Evolutionary conservation across 2,329 filamentous ascomycete genomes (phyloP).

Genomic region (Colletotrichum sp.): DNA sequence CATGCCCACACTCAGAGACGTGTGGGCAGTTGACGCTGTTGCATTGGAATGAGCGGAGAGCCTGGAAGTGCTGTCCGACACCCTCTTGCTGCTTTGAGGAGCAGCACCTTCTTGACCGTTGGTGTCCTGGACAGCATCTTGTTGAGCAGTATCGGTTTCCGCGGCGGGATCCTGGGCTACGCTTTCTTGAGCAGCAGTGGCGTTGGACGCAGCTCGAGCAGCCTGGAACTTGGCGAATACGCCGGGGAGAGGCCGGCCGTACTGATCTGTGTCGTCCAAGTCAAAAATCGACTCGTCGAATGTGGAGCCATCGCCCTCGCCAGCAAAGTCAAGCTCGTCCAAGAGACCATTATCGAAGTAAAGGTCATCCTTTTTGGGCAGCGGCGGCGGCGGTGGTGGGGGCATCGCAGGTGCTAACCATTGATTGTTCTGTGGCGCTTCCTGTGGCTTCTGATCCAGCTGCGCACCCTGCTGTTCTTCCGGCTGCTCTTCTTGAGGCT

Average conservation of each 20-base stretch:
- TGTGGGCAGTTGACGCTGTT: slow-evolving; percentile 57
- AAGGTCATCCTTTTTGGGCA: slow-evolving; percentile 56
- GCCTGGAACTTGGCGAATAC: slow-evolving; percentile 61
- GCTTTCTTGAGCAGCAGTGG: background rate
- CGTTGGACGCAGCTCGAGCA: slow-evolving; percentile 38
- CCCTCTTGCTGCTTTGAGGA: slow-evolving; percentile 40
- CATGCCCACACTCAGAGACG: slow-evolving; percentile 46
- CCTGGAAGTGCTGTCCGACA: slow-evolving; percentile 52
- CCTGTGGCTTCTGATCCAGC: background rate
- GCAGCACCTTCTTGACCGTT: slow-evolving; percentile 38
- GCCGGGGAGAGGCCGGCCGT: slow-evolving; percentile 64
- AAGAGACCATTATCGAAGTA: slow-evolving; percentile 71
- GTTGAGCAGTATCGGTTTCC: slow-evolving; percentile 14
- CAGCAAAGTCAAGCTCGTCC: slow-evolving; percentile 50
- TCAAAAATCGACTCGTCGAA: slow-evolving; percentile 81
- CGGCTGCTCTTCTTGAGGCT: background rate
- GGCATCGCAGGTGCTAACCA: slow-evolving; percentile 21
- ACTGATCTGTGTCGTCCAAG: slow-evolving; percentile 67
- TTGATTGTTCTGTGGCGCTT: slow-evolving; percentile 24
- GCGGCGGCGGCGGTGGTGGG: background rate
- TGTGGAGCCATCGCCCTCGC: slow-evolving; percentile 56
- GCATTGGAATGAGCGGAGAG: slow-evolving; percentile 48
- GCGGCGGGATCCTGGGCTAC: slow-evolving; percentile 21
- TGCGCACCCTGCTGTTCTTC: background rate
- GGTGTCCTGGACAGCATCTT: slow-evolving; percentile 43